phyloP scores from a whole-genome alignment of 1,284 basidiomycete genomes.

The Hortiboletus rubellus region DNA sequence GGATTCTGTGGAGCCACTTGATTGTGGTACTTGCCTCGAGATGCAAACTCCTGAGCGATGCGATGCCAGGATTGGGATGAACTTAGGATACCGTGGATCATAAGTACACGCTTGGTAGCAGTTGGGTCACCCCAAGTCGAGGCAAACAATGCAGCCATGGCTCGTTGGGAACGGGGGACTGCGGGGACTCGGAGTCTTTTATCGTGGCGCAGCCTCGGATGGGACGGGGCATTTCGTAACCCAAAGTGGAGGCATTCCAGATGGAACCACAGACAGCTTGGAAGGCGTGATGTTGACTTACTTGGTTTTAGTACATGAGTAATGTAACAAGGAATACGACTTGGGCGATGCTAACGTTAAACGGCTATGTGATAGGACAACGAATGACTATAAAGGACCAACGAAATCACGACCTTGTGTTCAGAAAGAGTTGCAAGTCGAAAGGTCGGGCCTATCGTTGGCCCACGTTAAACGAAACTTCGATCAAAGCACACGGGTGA shows the following conservation, averaged over 20 bases:
- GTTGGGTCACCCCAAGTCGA: constrained; percentile 18
- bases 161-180: background rate
- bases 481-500: background rate
- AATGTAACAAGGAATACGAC: constrained; percentile 23
- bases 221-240: too few species aligned
- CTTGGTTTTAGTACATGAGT: constrained; percentile 16
- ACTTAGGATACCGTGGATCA: constrained; percentile 17
- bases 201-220: too few species aligned
- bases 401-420: constrained; percentile 38
- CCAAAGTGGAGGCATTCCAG: too few species aligned
- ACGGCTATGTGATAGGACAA: constrained; percentile 12
- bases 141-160: background rate
- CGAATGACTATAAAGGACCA: constrained; percentile 3
- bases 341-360: constrained; percentile 20
- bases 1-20: background rate
- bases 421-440: constrained; percentile 51
- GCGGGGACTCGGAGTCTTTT: too few species aligned
- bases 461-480: background rate
- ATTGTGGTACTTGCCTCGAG: constrained; percentile 8
- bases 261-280: background rate
- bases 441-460: constrained; percentile 42
- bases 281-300: background rate
- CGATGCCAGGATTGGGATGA: constrained; percentile 9
- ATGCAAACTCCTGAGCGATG: constrained; percentile 12
- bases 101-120: constrained; percentile 18